Base-by-base conservation (phyloP, 805 yeast genomes). In the Helenozyma baotianmanensis region DNA sequence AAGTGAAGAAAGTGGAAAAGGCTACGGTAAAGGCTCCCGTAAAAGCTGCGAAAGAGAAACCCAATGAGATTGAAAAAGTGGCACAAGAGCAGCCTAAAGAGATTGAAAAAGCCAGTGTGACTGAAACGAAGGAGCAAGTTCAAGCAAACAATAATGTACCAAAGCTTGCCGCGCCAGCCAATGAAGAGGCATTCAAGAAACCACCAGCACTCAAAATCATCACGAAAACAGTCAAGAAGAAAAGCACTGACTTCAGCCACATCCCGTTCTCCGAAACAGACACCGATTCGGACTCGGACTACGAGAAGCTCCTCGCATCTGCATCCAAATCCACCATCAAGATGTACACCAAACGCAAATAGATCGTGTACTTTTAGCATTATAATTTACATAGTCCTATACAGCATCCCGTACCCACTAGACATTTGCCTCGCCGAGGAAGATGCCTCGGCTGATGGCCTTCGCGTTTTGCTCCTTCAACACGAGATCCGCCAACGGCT, bases 401-500 rank as follows among this genome's bases (percentile, higher is more conserved):
- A n/a, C 23, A n/a, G 8, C 21, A 15, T 16, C 16, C 12, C 9
- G 23, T 6, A 4, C n/a, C 15, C 22, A 23, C 31, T 29, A 26
- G 10, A 35, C 26, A 21, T 23, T 29, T 12, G 56, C 28, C 47
- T 81, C 89, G 7, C 90, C 95, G 52, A 83, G 80, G 53, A 82
- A 83, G 9, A 85, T 71, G 5, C 88, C 88, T 39, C 74, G 65
- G 18, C 70, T 69, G 10, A 83, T 64, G 26, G 62, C 70, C 39
- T 59, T 64, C 2, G 78, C 75, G 50, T 73, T 67, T 4, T 59
- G 55, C 38, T 73, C 70, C 23, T 67, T 62, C 12, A 69, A 43
- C 3, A 86, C 64, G 17, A 58, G 61, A 6, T 68, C 59, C 2
- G 83, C 68, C 33, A 87, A 60, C 0, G 69, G 58, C 11, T 62